Evolutionary conservation across 2,329 filamentous ascomycete species (phyloP).

Genomic region (Neophaeococcomyces mojaviensis): DNA sequence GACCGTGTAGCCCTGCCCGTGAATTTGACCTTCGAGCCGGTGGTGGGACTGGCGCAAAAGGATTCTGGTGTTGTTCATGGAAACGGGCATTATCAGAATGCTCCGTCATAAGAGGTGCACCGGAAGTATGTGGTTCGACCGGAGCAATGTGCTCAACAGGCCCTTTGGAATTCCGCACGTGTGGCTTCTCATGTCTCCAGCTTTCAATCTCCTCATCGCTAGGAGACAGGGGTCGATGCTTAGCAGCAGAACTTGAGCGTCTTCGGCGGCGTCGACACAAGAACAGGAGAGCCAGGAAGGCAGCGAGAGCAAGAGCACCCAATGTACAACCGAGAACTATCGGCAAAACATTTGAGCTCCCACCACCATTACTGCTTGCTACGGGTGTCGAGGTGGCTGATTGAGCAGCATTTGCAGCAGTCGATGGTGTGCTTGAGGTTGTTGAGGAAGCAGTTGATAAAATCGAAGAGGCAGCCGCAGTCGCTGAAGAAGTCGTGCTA

Average conservation of each 20-base stretch:
- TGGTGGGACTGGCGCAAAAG: slow-evolving; percentile 20
- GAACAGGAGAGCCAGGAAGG: slow-evolving; percentile 15
- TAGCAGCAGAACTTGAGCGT: slow-evolving; percentile 12
- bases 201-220: slow-evolving; percentile 20
- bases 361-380: slow-evolving; percentile 5
- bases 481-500: slow-evolving; percentile 6
- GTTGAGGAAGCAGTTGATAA: slow-evolving; percentile 2
- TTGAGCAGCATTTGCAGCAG: slow-evolving; percentile 1
- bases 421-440: neutral
- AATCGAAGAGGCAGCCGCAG: slow-evolving; percentile 8
- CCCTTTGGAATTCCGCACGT: neutral
- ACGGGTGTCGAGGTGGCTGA: neutral
- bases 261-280: slow-evolving; percentile 14
- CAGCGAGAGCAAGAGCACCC: slow-evolving; percentile 18
- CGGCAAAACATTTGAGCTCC: slow-evolving; percentile 9
- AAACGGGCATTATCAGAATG: slow-evolving; percentile 13
- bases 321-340: slow-evolving; percentile 22
- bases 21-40: slow-evolving; percentile 20
- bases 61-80: slow-evolving; percentile 16
- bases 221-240: slow-evolving; percentile 18
- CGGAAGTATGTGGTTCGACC: neutral
- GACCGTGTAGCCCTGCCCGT: slow-evolving; percentile 14
- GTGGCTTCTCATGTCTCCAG: slow-evolving; percentile 15
- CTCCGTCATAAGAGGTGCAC: slow-evolving; percentile 18
- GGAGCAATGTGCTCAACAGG: slow-evolving; percentile 4